Conservation (phyloP, 192 early-diverging fungal species). For the Backusella parvicylindrica region DNA sequence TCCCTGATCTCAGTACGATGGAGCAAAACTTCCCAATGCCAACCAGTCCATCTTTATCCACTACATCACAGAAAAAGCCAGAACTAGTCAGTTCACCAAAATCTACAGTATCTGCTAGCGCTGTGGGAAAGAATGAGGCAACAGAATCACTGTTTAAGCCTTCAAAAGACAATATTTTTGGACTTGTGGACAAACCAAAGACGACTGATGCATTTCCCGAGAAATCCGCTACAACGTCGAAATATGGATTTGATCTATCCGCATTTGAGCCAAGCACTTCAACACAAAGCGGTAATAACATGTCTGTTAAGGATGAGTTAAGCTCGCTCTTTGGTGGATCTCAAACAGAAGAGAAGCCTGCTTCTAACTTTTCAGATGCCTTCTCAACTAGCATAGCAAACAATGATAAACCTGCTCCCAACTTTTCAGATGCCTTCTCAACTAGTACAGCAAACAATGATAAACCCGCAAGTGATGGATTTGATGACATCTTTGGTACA, state of each 20-base stretch:
- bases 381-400: neutral
- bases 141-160: neutral
- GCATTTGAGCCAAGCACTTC: conserved; percentile 13
- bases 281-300: neutral
- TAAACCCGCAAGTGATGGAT: neutral
- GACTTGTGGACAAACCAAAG: neutral
- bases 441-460: no score
- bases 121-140: neutral
- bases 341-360: neutral
- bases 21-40: conserved; percentile 26
- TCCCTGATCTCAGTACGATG: conserved; percentile 36
- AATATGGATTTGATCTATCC: conserved; percentile 34
- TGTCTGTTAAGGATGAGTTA: conserved; percentile 20
- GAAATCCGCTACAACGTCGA: neutral
- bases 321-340: conserved; percentile 13
- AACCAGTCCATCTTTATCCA: neutral
- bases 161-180: neutral
- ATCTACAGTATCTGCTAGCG: neutral
- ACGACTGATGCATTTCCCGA: neutral
- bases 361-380: neutral
- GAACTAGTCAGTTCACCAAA: neutral
- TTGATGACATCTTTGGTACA: conserved; percentile 3
- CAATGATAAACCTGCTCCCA: neutral
- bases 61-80: neutral
- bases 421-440: no score